phyloP scores from a whole-genome alignment of 2,329 filamentous ascomycete genomes.

The Lasiodiplodia sp. region DNA sequence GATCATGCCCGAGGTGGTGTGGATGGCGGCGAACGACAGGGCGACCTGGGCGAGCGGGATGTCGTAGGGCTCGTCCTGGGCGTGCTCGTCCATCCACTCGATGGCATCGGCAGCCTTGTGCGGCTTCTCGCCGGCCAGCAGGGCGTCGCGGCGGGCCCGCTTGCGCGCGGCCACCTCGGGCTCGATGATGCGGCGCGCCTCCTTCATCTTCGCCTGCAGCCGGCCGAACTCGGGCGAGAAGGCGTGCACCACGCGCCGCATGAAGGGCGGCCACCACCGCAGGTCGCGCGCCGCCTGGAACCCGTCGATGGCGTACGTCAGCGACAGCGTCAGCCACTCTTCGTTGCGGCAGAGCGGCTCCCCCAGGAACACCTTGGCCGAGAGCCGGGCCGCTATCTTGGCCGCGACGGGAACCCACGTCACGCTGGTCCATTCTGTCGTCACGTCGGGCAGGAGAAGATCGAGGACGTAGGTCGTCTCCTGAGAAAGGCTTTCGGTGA shows the following conservation, averaged over 20 bases:
- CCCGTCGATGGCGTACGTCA: slow-evolving; percentile 46
- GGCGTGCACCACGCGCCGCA: slow-evolving; percentile 38
- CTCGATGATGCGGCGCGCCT: slow-evolving; percentile 40
- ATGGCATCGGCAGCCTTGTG: slow-evolving; percentile 13
- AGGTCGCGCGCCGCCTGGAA: slow-evolving; percentile 44
- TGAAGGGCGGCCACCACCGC: slow-evolving; percentile 44
- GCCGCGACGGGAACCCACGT: slow-evolving; percentile 45
- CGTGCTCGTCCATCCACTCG: slow-evolving; percentile 34
- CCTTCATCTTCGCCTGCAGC: slow-evolving; percentile 31
- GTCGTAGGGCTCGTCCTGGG: slow-evolving; percentile 32
- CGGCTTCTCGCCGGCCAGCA: slow-evolving; percentile 34
- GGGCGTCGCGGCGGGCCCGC: slow-evolving; percentile 28
- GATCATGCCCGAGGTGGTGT: slow-evolving; percentile 30
- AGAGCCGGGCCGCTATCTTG: slow-evolving; percentile 46
- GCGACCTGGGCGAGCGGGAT: slow-evolving; percentile 30
- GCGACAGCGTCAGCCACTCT: slow-evolving; percentile 48
- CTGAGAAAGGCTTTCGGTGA: background rate
- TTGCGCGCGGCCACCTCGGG: slow-evolving; percentile 44
- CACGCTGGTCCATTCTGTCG: slow-evolving; percentile 31
- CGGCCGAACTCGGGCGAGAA: slow-evolving; percentile 35
- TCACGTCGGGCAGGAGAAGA: slow-evolving; percentile 17
- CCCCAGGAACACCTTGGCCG: slow-evolving; percentile 47
- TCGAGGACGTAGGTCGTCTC: slow-evolving; percentile 7
- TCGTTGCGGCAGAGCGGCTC: slow-evolving; percentile 46
- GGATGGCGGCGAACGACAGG: slow-evolving; percentile 34